phyloP scores from a whole-genome alignment of 2,329 filamentous ascomycete species.

The Colletotrichum noveboracense region DNA sequence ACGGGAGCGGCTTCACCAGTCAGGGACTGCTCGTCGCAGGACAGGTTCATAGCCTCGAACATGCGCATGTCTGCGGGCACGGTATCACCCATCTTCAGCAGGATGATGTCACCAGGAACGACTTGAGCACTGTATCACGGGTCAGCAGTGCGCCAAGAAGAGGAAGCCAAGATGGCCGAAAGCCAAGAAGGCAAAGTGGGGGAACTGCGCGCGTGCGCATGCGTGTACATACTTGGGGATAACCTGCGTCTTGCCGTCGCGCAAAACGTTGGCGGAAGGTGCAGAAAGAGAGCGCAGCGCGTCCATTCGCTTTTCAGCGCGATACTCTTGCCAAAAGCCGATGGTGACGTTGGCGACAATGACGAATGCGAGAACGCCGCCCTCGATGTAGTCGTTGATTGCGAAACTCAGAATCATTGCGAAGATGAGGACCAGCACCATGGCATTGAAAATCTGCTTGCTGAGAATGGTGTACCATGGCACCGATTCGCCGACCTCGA shows the following conservation, averaged over 20 bases:
- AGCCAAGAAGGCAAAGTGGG: neutral
- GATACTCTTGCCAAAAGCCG: conserved; percentile 69
- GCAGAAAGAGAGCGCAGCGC: conserved; percentile 65
- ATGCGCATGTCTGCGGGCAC: conserved; percentile 75
- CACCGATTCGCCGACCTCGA: conserved; percentile 71
- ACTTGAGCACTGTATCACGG: conserved; percentile 56
- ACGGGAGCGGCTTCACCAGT: conserved; percentile 79
- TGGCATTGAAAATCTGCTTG: conserved; percentile 77
- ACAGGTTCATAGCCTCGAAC: conserved; percentile 78
- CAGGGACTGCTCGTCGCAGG: conserved; percentile 78
- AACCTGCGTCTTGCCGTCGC: conserved; percentile 62
- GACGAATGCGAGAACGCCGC: conserved; percentile 69
- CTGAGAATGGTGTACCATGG: conserved; percentile 75
- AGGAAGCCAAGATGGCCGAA: neutral
- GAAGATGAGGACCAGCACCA: conserved; percentile 78
- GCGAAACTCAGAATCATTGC: conserved; percentile 76
- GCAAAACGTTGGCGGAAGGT: conserved; percentile 66
- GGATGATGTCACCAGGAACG: conserved; percentile 74
- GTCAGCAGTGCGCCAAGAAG: conserved; percentile 24
- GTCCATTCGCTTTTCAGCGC: conserved; percentile 71
- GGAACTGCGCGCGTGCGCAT: neutral
- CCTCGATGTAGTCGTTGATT: conserved; percentile 71
- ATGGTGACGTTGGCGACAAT: conserved; percentile 74
- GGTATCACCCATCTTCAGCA: conserved; percentile 74
- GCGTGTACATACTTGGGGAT: conserved; percentile 58